Evolutionary conservation across 768 basidiomycete genomes (phyloP).

Genomic region (Tylopilus sp.): DNA sequence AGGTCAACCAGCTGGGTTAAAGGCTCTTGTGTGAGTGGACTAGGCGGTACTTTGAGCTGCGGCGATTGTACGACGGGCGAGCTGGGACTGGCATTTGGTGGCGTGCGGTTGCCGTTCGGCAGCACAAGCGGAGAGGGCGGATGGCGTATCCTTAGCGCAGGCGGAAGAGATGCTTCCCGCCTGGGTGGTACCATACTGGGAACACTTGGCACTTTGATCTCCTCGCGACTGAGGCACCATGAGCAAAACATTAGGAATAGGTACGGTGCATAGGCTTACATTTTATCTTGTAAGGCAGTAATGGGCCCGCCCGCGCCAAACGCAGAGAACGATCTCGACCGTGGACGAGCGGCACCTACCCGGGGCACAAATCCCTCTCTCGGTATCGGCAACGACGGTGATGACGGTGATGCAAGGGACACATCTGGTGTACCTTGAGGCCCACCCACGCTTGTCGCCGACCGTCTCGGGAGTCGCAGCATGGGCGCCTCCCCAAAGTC

Average conservation of each 20-base stretch:
- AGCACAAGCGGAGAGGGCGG: constrained; percentile 19
- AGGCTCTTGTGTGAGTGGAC: constrained; percentile 34
- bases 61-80: constrained; percentile 33
- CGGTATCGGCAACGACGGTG: constrained; percentile 35
- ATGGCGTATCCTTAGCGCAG: constrained; percentile 20
- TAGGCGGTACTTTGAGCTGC: constrained; percentile 31
- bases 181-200: neutral
- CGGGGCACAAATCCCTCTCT: constrained; percentile 65
- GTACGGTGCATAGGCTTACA: no score
- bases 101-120: constrained; percentile 1
- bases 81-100: neutral
- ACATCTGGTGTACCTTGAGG: neutral
- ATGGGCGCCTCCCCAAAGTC: neutral
- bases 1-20: constrained; percentile 3
- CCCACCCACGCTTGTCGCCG: constrained; percentile 1
- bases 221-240: constrained; percentile 20
- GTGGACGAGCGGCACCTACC: constrained; percentile 44
- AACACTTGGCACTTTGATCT: constrained; percentile 6
- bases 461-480: constrained; percentile 21
- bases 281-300: constrained; percentile 3
- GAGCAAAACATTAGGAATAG: no score
- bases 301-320: constrained; percentile 42
- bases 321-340: constrained; percentile 74
- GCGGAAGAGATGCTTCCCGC: constrained; percentile 15
- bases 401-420: neutral